These are phyloP conservation scores for Cenchrus fungigraminus DNA, from an alignment of 176 grass and related monocot genomes.

Conservation along the genomic window DNA sequence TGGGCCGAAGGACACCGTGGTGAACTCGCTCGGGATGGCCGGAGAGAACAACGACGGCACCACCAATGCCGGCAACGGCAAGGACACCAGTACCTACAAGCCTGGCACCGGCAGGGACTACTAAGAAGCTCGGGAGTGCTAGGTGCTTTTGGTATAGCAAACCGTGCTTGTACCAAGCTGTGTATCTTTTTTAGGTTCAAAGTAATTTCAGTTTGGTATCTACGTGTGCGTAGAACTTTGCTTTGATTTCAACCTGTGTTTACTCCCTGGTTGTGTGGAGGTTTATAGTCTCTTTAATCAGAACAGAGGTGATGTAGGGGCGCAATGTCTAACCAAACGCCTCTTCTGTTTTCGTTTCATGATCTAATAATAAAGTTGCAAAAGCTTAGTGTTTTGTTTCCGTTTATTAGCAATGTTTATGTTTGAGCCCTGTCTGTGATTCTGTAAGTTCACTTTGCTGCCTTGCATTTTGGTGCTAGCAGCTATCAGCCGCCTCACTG, in stretches of 20 bases:
- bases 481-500: too few relatives aligned
- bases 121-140: background rate
- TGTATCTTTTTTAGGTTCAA: conserved; percentile 7
- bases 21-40: conserved; percentile 68
- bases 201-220: conserved; percentile 14
- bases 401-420: background rate
- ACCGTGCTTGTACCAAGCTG: background rate
- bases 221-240: conserved; percentile 5
- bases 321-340: background rate
- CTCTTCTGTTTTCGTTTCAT: background rate
- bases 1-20: conserved; percentile 62
- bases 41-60: conserved; percentile 40
- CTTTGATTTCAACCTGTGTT: conserved; percentile 11
- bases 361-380: conserved; percentile 42
- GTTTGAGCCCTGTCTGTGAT: too few relatives aligned
- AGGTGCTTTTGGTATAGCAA: background rate
- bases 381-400: background rate
- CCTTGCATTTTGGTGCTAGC: too few relatives aligned
- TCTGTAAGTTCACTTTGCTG: too few relatives aligned
- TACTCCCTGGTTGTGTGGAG: background rate
- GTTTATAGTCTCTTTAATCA: background rate
- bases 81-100: conserved; percentile 51
- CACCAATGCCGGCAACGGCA: conserved; percentile 9
- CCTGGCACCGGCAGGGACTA: conserved; percentile 40
- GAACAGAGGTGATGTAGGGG: background rate